Evolutionary conservation across 495 filamentous ascomycete species (phyloP), one percentile per base, ranked within the genome.

Genomic region (Talaromyces trachyspermus): DNA sequence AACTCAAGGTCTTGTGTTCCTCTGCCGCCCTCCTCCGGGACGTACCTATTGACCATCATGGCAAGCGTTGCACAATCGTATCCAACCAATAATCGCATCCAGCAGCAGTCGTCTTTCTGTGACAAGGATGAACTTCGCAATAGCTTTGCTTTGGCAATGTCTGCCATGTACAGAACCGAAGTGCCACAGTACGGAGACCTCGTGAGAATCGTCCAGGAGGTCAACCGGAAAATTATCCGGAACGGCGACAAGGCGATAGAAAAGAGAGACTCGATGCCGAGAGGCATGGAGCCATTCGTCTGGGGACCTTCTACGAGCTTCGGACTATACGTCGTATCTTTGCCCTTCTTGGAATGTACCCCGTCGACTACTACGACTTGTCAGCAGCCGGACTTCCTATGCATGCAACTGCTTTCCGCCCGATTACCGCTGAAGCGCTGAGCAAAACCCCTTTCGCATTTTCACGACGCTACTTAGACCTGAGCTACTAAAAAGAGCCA

Each of bases 281-380:
- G 35, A 49, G 69, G 43, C 69, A 72, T 23, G 69, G 69, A 7
- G 69, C 69, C 19, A 71, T 72, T 24, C 59, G 69, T 3, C 52
- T 72, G 1, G 69, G 69, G 2, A 72, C 60, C 0, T 35, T 58
- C 3, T 33, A 65, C 26, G 69, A 72, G 43, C 55, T 72, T 3
- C 49, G 48, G 29, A 66, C 57, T 1, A 61, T 71, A 26, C 45
- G 59, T 20, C 66, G 66, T 24, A 58, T 72, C 48, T 71, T 72
- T 42, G 51, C 55, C 22, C 43, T 71, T 26, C 55, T 72, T 52
- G 65, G 64, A 14, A 70, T 72, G 69, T 48, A 59, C 25, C 64
- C 69, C 0, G 66, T 69, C 4, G 69, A 68, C 17, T 72, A 72
- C 51, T 72, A 72, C 43, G 66, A 72, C 40, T 55, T 72, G 2